These are phyloP conservation scores for Colletotrichum sp. DNA, from an alignment of 2,329 filamentous ascomycete genomes.

Conservation along the genomic window DNA sequence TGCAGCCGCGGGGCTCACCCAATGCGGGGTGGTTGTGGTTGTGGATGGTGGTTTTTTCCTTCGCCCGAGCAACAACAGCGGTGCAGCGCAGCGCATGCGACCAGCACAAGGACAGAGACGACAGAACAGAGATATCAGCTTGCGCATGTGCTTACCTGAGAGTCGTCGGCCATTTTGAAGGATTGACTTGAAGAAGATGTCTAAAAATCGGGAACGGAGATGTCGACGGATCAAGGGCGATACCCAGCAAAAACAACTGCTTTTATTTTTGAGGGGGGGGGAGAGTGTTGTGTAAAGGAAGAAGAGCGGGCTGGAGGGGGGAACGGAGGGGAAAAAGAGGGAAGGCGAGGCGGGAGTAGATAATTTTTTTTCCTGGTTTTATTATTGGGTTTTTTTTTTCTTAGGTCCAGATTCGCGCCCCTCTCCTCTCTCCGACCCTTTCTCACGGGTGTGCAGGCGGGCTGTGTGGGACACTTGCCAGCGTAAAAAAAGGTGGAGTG, in stretches of 20 bases:
- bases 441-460: not conserved
- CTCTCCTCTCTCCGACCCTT: not conserved
- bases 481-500: slow-evolving; percentile 14
- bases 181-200: slow-evolving; percentile 35
- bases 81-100: slow-evolving; percentile 28
- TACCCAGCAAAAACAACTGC: slow-evolving; percentile 20
- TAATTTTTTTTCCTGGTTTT: slow-evolving; percentile 26
- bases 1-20: slow-evolving; percentile 26
- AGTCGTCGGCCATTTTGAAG: slow-evolving; percentile 63
- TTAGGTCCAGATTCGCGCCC: slow-evolving; percentile 16
- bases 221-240: slow-evolving; percentile 27
- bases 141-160: slow-evolving; percentile 48
- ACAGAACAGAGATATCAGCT: not conserved
- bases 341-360: slow-evolving; percentile 23
- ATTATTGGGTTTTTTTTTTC: slow-evolving; percentile 22
- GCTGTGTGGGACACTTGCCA: slow-evolving; percentile 2
- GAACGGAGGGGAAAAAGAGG: slow-evolving; percentile 22
- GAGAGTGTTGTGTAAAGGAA: slow-evolving; percentile 21
- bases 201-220: slow-evolving; percentile 25
- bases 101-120: slow-evolving; percentile 22
- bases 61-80: slow-evolving; percentile 25
- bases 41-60: slow-evolving; percentile 27
- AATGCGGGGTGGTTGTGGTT: slow-evolving; percentile 50
- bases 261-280: slow-evolving; percentile 13
- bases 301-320: slow-evolving; percentile 20